Evolutionary conservation across 2,329 filamentous ascomycete species (phyloP).

Genomic region (Pseudogymnoascus sp.): DNA sequence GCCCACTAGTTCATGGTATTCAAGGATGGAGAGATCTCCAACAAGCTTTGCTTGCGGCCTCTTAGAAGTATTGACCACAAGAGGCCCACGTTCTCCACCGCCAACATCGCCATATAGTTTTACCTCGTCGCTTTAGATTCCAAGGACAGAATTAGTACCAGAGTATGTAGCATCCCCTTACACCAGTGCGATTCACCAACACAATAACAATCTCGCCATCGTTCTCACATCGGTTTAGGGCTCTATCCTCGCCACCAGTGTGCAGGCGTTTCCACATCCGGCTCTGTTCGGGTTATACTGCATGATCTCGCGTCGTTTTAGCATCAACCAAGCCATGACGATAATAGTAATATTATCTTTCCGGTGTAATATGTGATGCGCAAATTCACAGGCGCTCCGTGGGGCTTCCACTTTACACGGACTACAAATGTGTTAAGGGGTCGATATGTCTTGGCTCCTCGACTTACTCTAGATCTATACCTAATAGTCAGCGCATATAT

Average conservation of each 20-base stretch:
- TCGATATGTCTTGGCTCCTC: no score
- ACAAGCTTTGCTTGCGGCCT: slow-evolving; percentile 21
- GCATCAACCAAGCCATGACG: no score
- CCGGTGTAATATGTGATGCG: no score
- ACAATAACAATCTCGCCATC: slow-evolving; percentile 58
- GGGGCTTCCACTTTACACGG: no score
- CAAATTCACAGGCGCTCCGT: no score
- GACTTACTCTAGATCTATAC: no score
- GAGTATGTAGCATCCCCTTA: slow-evolving; percentile 61
- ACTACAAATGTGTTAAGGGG: no score
- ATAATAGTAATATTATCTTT: no score
- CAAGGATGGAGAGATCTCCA: no score
- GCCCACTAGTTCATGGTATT: no score
- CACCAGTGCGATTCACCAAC: slow-evolving; percentile 62
- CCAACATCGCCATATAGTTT: slow-evolving; percentile 63
- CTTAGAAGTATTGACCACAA: slow-evolving; percentile 54
- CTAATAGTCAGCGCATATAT: no score
- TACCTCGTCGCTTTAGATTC: slow-evolving; percentile 57
- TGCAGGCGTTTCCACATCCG: slow-evolving; percentile 64
- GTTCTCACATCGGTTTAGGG: slow-evolving; percentile 49
- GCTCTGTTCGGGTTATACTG: slow-evolving; percentile 43
- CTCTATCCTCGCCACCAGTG: slow-evolving; percentile 67
- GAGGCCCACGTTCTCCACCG: slow-evolving; percentile 58
- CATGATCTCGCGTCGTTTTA: no score
- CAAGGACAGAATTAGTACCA: slow-evolving; percentile 65